Evolutionary conservation across 2,329 filamentous ascomycete species (phyloP).

Genomic region (Sporothrix dimorphospora): DNA sequence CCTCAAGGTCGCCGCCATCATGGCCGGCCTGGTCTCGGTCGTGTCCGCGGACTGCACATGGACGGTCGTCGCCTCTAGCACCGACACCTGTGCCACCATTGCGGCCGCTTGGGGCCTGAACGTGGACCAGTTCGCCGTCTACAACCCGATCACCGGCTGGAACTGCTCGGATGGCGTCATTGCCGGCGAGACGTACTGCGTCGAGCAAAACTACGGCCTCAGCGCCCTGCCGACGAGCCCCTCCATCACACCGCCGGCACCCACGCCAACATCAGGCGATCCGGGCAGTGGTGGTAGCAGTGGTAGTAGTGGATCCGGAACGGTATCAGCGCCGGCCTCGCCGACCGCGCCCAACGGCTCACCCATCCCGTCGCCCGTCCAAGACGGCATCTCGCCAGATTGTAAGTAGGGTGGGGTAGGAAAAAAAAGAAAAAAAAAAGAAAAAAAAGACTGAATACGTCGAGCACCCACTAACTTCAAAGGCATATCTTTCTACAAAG

Average conservation of each 20-base stretch:
- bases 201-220: slow-evolving; percentile 24
- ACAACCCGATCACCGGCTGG: slow-evolving; percentile 14
- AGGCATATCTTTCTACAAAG: slow-evolving; percentile 16
- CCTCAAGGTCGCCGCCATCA: not conserved
- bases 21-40: not conserved
- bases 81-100: slow-evolving; percentile 19
- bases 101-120: not conserved
- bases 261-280: not conserved
- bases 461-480: not conserved
- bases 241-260: not conserved
- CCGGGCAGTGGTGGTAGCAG: not conserved
- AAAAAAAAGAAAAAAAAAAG: not conserved
- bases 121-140: slow-evolving; percentile 7
- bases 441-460: no score
- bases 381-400: slow-evolving; percentile 3
- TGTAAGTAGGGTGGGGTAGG: not conserved
- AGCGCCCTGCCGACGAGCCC: not conserved
- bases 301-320: no score
- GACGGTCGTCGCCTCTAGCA: not conserved
- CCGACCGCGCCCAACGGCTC: not conserved
- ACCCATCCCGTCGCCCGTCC: slow-evolving; percentile 16
- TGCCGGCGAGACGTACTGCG: slow-evolving; percentile 22
- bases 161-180: slow-evolving; percentile 14
- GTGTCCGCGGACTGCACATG: slow-evolving; percentile 18
- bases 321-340: not conserved